Conservation (phyloP, 1,284 basidiomycete species). For the Xerocomus minutiporus region DNA sequence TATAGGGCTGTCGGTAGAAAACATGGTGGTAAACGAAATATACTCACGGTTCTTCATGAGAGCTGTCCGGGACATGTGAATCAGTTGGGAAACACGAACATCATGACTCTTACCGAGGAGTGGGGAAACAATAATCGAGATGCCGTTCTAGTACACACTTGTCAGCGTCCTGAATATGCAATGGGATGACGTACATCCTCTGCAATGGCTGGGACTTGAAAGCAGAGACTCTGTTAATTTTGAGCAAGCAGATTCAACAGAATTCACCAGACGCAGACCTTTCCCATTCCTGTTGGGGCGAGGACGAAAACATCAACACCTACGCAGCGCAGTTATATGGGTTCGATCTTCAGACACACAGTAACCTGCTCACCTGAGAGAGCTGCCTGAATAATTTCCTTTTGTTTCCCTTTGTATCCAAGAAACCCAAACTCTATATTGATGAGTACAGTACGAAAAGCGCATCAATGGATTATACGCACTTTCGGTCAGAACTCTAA, state of each 20-base stretch:
- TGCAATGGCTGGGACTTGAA: conserved; percentile 79
- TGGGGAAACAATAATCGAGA: conserved; percentile 78
- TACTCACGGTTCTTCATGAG: conserved; percentile 77
- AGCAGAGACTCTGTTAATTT: conserved; percentile 67
- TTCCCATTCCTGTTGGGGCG: conserved; percentile 86
- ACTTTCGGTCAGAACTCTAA: conserved; percentile 26
- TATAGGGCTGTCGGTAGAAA: conserved; percentile 26
- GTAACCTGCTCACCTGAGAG: conserved; percentile 44
- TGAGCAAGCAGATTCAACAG: too few relatives aligned
- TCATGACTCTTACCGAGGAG: conserved; percentile 47
- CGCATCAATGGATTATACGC: neutral
- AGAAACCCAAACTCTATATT: conserved; percentile 63
- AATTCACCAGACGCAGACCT: conserved; percentile 43
- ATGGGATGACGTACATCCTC: conserved; percentile 41
- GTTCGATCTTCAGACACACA: neutral
- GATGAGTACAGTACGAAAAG: neutral
- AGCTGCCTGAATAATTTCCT: conserved; percentile 69
- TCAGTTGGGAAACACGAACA: neutral
- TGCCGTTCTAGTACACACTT: conserved; percentile 46
- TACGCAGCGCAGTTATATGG: conserved; percentile 24
- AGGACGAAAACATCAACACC: conserved; percentile 74
- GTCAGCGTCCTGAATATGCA: neutral
- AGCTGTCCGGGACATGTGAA: conserved; percentile 39
- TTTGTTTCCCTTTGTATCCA: too few relatives aligned
- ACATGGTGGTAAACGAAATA: neutral